phyloP scores from a whole-genome alignment of 352 stramenopile genomes.

The Phytopythium vexans region DNA sequence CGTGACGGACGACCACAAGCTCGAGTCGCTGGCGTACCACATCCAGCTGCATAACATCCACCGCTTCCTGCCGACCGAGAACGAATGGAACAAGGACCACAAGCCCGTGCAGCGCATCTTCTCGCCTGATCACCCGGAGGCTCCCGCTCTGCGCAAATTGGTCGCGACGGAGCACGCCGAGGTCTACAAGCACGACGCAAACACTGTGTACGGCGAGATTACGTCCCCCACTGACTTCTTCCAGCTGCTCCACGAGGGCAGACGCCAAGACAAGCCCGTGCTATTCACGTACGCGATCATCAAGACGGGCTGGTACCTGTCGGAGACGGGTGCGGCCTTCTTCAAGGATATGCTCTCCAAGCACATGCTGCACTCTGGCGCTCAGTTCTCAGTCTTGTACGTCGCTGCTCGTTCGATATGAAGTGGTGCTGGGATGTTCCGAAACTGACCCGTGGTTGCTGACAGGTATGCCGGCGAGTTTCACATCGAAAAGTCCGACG shows the following conservation, averaged over 20 bases:
- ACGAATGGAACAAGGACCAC: slow-evolving; percentile 33
- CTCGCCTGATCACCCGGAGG: slow-evolving; percentile 20
- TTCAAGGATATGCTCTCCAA: slow-evolving; percentile 41
- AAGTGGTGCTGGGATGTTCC: background rate
- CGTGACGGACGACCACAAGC: slow-evolving; percentile 17
- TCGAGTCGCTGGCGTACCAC: slow-evolving; percentile 20
- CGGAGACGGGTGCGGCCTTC: slow-evolving; percentile 27
- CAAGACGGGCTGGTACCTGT: slow-evolving; percentile 29
- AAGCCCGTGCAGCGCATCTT: slow-evolving; percentile 21
- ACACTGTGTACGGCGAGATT: slow-evolving; percentile 15
- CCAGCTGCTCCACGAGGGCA: slow-evolving; percentile 17
- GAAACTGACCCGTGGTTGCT: too few species aligned
- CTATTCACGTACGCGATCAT: slow-evolving; percentile 38
- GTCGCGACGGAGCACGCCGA: slow-evolving; percentile 18
- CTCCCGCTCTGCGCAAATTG: slow-evolving; percentile 16
- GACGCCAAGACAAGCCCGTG: slow-evolving; percentile 21
- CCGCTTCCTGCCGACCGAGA: slow-evolving; percentile 12
- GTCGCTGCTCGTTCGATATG: background rate
- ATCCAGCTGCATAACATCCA: slow-evolving; percentile 26
- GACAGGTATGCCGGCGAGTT: slow-evolving; percentile 30
- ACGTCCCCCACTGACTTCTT: slow-evolving; percentile 20
- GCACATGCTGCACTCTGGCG: slow-evolving; percentile 32
- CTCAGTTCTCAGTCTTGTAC: slow-evolving; percentile 14
- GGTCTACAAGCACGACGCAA: slow-evolving; percentile 22
- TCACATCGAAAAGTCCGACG: slow-evolving; percentile 16